These are phyloP conservation scores for Aspergillus sp. DNA, from an alignment of 2,329 filamentous ascomycete species.

Conservation along the genomic window DNA sequence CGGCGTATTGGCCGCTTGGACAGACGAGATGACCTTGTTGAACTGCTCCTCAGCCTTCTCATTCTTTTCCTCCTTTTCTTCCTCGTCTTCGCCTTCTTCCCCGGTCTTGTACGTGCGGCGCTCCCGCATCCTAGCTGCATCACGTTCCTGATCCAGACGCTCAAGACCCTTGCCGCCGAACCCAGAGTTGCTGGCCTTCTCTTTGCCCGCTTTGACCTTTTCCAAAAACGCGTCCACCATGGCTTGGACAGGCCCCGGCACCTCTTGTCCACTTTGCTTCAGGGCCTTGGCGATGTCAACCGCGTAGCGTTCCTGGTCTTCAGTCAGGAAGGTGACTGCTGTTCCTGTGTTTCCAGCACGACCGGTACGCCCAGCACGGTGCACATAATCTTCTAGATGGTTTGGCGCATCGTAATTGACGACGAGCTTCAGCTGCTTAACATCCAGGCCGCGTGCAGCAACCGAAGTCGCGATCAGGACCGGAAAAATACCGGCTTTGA, in stretches of 20 bases:
- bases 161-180: slow-evolving; percentile 96
- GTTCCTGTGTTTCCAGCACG: slow-evolving; percentile 93
- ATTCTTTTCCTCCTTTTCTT: slow-evolving; percentile 69
- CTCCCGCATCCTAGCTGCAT: slow-evolving; percentile 82
- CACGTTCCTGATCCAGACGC: slow-evolving; percentile 85
- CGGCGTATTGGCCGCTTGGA: slow-evolving; percentile 64
- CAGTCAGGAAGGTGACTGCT: slow-evolving; percentile 90
- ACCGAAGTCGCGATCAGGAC: slow-evolving; percentile 95
- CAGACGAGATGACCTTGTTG: slow-evolving; percentile 65
- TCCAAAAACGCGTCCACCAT: slow-evolving; percentile 73
- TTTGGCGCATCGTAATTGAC: slow-evolving; percentile 95
- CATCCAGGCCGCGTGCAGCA: slow-evolving; percentile 90
- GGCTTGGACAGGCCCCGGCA: slow-evolving; percentile 71
- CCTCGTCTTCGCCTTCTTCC: slow-evolving; percentile 77
- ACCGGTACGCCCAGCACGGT: slow-evolving; percentile 89
- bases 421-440: slow-evolving; percentile 93
- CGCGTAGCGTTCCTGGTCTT: slow-evolving; percentile 88
- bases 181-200: slow-evolving; percentile 79
- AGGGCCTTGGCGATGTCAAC: slow-evolving; percentile 87
- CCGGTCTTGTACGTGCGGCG: slow-evolving; percentile 89
- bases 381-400: slow-evolving; percentile 95
- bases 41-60: slow-evolving; percentile 65
- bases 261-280: slow-evolving; percentile 84
- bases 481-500: slow-evolving; percentile 87
- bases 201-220: slow-evolving; percentile 90